Evolutionary conservation across 2,329 filamentous ascomycete species (phyloP).

Genomic region (Zymoseptoria passerinii): DNA sequence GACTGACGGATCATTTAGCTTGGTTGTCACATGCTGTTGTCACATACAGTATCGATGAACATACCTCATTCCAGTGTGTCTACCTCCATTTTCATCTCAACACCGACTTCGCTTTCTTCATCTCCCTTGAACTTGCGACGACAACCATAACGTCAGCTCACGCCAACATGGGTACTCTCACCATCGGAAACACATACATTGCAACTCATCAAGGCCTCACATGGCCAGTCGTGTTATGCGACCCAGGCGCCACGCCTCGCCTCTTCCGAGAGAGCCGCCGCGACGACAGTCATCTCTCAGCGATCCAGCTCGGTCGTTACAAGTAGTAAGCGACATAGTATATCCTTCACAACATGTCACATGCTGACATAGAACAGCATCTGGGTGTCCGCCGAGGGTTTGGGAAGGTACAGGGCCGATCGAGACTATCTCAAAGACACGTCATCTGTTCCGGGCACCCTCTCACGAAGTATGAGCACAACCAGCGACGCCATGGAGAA

Average conservation of each 20-base stretch:
- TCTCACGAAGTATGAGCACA: slow-evolving; percentile 4
- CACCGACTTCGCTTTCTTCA: not conserved
- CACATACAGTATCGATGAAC: too few species aligned
- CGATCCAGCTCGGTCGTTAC: slow-evolving; percentile 16
- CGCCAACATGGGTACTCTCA: not conserved
- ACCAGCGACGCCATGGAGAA: slow-evolving; percentile 1
- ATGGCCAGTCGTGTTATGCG: slow-evolving; percentile 21
- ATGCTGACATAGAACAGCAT: slow-evolving; percentile 7
- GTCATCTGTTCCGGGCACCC: not conserved
- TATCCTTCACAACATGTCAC: not conserved
- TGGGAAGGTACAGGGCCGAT: slow-evolving; percentile 8
- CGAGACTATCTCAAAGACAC: slow-evolving; percentile 9
- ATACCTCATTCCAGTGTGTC: too few species aligned
- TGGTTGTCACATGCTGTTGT: too few species aligned
- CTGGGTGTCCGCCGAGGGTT: slow-evolving; percentile 10
- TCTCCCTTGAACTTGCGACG: not conserved
- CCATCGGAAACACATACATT: slow-evolving; percentile 11
- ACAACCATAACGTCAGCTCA: not conserved
- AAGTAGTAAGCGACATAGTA: slow-evolving; percentile 13
- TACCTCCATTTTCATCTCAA: not conserved
- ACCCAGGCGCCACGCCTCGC: slow-evolving; percentile 6
- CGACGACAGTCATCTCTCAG: slow-evolving; percentile 8
- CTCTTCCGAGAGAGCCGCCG: slow-evolving; percentile 5
- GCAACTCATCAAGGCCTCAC: slow-evolving; percentile 4
- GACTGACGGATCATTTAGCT: too few species aligned